phyloP scores from a whole-genome alignment of 2,329 filamentous ascomycete species.

The Aspergillus sp. region DNA sequence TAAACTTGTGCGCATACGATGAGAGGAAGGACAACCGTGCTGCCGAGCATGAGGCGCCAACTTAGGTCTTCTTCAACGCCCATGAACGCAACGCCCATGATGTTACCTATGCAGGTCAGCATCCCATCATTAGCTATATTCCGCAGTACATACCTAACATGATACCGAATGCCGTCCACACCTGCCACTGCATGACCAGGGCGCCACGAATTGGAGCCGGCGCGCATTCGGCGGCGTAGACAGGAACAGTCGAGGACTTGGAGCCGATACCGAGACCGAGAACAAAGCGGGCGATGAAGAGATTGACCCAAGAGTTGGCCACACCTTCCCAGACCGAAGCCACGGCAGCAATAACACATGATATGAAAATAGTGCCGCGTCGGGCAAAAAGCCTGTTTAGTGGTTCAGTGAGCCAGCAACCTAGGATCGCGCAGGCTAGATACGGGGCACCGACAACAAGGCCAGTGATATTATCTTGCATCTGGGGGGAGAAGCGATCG shows the following conservation, averaged over 20 bases:
- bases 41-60: conserved; percentile 70
- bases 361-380: conserved; percentile 47
- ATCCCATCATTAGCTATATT: background rate
- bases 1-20: conserved; percentile 62
- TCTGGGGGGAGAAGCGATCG: conserved; percentile 13
- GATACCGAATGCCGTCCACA: conserved; percentile 49
- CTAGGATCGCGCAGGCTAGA: conserved; percentile 45
- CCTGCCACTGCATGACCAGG: conserved; percentile 55
- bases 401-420: conserved; percentile 52
- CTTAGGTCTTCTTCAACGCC: conserved; percentile 49
- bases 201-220: conserved; percentile 52
- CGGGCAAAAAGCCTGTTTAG: conserved; percentile 47
- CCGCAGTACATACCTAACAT: conserved; percentile 34
- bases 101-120: conserved; percentile 32
- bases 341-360: conserved; percentile 42
- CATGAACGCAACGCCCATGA: conserved; percentile 50
- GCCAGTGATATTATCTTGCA: conserved; percentile 39
- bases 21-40: conserved; percentile 60
- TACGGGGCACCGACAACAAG: conserved; percentile 49
- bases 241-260: conserved; percentile 47
- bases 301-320: conserved; percentile 43
- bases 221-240: conserved; percentile 51
- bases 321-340: conserved; percentile 46
- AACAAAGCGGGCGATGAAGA: conserved; percentile 45
- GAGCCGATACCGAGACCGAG: conserved; percentile 45